Percentiles rank a stretch among this genome's conserved stretches.
Evolutionary conservation across 768 basidiomycete species (phyloP).

Genomic region (Hygrophoropsis aurantiaca): DNA sequence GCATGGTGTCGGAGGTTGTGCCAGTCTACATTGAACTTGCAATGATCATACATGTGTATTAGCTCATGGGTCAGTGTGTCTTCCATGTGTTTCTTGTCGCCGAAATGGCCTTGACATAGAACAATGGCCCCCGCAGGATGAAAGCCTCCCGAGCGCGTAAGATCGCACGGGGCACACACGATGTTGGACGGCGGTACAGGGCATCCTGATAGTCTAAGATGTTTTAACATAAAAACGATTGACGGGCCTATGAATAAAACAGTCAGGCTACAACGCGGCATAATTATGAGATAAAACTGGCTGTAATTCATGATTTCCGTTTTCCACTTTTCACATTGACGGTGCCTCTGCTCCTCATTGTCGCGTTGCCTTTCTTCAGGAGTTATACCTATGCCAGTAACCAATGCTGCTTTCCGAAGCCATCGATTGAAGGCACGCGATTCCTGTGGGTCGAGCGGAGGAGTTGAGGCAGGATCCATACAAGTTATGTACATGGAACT

Average conservation of each 20-base stretch:
- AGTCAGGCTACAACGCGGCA: too few species aligned
- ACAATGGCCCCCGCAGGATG: constrained; percentile 77
- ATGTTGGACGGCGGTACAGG: constrained; percentile 71
- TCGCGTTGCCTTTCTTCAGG: constrained; percentile 40
- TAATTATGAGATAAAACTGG: constrained; percentile 36
- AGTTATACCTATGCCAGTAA: constrained; percentile 53
- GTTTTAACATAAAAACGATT: constrained; percentile 89
- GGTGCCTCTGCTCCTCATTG: constrained; percentile 36
- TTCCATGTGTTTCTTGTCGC: constrained; percentile 85
- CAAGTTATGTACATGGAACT: constrained; percentile 33
- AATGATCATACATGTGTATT: constrained; percentile 93
- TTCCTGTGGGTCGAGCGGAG: constrained; percentile 18
- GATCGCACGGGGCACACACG: constrained; percentile 82
- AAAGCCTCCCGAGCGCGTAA: constrained; percentile 77
- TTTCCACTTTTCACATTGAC: constrained; percentile 69
- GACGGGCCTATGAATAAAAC: constrained; percentile 62
- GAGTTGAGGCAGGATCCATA: constrained; percentile 32
- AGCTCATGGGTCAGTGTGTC: constrained; percentile 92
- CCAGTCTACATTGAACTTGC: constrained; percentile 94
- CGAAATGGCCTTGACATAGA: constrained; percentile 83
- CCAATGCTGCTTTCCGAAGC: constrained; percentile 45
- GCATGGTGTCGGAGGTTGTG: constrained; percentile 88
- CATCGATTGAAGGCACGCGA: constrained; percentile 46
- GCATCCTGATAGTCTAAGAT: constrained; percentile 75
- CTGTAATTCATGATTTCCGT: constrained; percentile 66